Evolutionary conservation across 2,329 filamentous ascomycete genomes (phyloP).

Genomic region (Phialemoniopsis sp.): DNA sequence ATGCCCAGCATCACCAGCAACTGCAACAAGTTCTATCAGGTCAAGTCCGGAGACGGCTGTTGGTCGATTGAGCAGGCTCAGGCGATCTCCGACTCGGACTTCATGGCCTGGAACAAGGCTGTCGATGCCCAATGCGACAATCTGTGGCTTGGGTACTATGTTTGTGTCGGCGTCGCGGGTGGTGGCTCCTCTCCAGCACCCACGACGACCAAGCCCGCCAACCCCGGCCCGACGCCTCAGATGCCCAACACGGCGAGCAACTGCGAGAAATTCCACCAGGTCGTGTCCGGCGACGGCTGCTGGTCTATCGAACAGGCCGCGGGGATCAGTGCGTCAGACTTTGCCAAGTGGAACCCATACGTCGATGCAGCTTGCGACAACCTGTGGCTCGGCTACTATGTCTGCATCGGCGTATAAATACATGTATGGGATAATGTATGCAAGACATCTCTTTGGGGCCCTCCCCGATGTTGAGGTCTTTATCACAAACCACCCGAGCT

Average conservation of each 20-base stretch:
- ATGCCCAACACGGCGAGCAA: too few relatives aligned
- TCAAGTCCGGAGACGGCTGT: constrained; percentile 1
- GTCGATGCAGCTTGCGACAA: constrained; percentile 10
- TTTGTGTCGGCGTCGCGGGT: constrained; percentile 26
- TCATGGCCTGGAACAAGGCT: constrained; percentile 11
- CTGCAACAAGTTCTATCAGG: constrained; percentile 1
- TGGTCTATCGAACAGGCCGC: constrained; percentile 6
- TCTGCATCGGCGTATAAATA: constrained; percentile 14
- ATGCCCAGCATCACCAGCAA: not conserved
- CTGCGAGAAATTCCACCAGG: constrained; percentile 1
- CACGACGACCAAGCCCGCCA: too few relatives aligned
- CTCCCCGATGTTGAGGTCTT: too few relatives aligned
- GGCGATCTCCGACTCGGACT: constrained; percentile 7
- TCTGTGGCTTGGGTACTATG: constrained; percentile 13
- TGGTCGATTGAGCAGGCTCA: constrained; percentile 7
- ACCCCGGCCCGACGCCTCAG: too few relatives aligned
- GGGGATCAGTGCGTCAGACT: constrained; percentile 7
- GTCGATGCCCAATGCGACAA: constrained; percentile 10
- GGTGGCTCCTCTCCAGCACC: too few relatives aligned
- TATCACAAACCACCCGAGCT: too few relatives aligned
- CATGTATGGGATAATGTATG: too few relatives aligned
- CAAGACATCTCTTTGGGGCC: too few relatives aligned
- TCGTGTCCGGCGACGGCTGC: constrained; percentile 24
- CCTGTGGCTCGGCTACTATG: constrained; percentile 12
- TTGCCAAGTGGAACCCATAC: constrained; percentile 10